These are phyloP conservation scores for Thymus quinquecostatus DNA, from an alignment of 257 asterid species.

Conservation along the genomic window DNA sequence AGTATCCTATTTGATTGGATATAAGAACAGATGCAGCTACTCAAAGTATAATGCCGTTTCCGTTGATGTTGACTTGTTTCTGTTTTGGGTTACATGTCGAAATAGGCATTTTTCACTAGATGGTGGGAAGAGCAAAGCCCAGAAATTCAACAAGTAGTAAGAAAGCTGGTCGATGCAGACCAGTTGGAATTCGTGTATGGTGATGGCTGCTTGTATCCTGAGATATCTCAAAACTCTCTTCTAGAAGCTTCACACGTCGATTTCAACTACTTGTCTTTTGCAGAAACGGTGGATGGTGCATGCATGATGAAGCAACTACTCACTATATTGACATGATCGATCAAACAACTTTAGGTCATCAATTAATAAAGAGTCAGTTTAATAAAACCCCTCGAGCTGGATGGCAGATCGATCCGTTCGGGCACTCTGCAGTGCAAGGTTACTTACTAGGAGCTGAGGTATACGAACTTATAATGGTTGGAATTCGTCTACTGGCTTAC, in stretches of 20 bases:
- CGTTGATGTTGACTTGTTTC: constrained; percentile 24
- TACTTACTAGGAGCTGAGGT: constrained; percentile 85
- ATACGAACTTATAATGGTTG: constrained; percentile 1
- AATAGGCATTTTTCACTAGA: constrained; percentile 78
- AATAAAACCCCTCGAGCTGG: constrained; percentile 90
- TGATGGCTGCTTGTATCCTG: constrained; percentile 9
- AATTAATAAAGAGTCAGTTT: constrained; percentile 61
- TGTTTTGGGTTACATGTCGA: constrained; percentile 6
- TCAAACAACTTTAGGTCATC: constrained; percentile 93
- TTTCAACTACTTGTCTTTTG: constrained; percentile 24
- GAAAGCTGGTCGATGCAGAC: constrained; percentile 65
- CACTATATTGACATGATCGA: constrained; percentile 94
- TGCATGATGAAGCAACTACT: constrained; percentile 89
- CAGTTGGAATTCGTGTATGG: constrained; percentile 90
- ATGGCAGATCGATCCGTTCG: constrained; percentile 98
- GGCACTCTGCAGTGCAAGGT: constrained; percentile 93
- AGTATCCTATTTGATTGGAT: not conserved
- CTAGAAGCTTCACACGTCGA: not conserved
- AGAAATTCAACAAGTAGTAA: constrained; percentile 55
- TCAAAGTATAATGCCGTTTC: not conserved
- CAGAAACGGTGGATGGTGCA: constrained; percentile 97
- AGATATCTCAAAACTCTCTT: not conserved
- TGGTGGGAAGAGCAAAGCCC: constrained; percentile 85
- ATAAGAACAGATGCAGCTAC: constrained; percentile 14
- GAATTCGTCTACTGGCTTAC: not conserved